A percentile compares a stretch with the other conserved stretches of the same genome.
Evolutionary conservation across 2,329 filamentous ascomycete genomes (phyloP).

Genomic region (Fusarium austroafricanum): DNA sequence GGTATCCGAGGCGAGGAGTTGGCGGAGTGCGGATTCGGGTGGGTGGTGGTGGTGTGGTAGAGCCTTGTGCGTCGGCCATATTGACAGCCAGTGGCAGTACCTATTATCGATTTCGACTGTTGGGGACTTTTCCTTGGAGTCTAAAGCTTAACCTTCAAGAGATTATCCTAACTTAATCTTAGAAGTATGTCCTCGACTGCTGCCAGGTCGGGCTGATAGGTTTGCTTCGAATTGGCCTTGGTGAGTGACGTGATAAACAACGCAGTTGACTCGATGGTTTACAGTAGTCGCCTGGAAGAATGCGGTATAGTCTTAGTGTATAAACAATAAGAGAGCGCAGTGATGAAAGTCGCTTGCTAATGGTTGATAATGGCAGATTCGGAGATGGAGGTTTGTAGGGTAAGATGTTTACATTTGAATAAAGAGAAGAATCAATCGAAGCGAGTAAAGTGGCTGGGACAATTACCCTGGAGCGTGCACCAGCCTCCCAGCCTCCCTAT

Average conservation of each 20-base stretch:
- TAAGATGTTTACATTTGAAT: conserved; percentile 41
- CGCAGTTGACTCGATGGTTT: conserved; percentile 18
- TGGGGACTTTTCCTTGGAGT: conserved; percentile 3
- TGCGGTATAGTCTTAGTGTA: conserved; percentile 2
- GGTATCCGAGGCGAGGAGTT: conserved; percentile 74
- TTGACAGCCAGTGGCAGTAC: conserved; percentile 32
- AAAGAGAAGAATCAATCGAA: conserved; percentile 34
- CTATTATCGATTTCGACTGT: neutral
- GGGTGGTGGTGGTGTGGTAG: conserved; percentile 71
- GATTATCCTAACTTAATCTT: conserved; percentile 21
- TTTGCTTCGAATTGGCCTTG: conserved; percentile 26
- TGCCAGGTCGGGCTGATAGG: conserved; percentile 37
- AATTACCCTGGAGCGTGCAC: conserved; percentile 44
- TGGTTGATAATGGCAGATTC: conserved; percentile 42
- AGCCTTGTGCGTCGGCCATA: conserved; percentile 47
- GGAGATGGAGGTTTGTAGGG: conserved; percentile 43
- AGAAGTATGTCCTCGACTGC: conserved; percentile 36
- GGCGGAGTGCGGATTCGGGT: conserved; percentile 72
- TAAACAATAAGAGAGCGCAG: conserved; percentile 28
- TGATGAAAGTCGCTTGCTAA: conserved; percentile 40
- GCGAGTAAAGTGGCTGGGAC: conserved; percentile 45
- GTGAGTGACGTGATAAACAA: conserved; percentile 33
- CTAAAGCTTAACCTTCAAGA: conserved; percentile 8
- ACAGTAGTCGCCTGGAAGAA: conserved; percentile 13
- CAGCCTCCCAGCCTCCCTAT: conserved; percentile 43